These are phyloP conservation scores for Macrolepiota albuminosa DNA, from an alignment of 768 basidiomycete genomes.

Conservation along the genomic window DNA sequence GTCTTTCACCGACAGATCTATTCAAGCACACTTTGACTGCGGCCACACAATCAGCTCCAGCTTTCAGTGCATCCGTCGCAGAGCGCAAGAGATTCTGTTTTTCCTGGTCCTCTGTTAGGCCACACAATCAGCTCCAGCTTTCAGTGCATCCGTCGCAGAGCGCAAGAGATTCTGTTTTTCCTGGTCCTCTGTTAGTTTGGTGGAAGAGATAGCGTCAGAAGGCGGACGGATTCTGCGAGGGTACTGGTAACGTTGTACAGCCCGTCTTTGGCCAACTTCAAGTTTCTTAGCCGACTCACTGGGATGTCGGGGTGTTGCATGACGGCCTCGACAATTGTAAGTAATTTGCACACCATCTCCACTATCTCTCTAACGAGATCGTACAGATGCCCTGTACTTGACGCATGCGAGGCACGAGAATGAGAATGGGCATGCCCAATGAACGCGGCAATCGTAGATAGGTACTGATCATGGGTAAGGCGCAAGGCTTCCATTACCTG, in stretches of 20 bases:
- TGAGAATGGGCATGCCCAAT: conserved; percentile 97
- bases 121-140: conserved; percentile 86
- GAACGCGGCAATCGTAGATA: conserved; percentile 94
- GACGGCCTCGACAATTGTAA: conserved; percentile 89
- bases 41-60: conserved; percentile 84
- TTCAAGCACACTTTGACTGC: conserved; percentile 81
- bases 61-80: conserved; percentile 85
- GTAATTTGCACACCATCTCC: conserved; percentile 86
- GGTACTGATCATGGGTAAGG: conserved; percentile 82
- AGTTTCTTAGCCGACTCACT: conserved; percentile 52
- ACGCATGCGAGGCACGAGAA: conserved; percentile 84
- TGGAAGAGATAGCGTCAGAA: conserved; percentile 53
- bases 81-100: conserved; percentile 71
- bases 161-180: conserved; percentile 75
- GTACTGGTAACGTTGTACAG: conserved; percentile 81
- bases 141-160: conserved; percentile 84
- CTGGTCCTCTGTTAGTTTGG: conserved; percentile 64
- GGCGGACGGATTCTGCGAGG: conserved; percentile 85
- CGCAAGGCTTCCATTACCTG: conserved; percentile 76
- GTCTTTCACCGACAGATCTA: conserved; percentile 54
- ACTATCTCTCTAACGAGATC: conserved; percentile 94
- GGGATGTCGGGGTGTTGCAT: conserved; percentile 71
- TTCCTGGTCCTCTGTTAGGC: conserved; percentile 78
- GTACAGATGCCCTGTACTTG: conserved; percentile 89
- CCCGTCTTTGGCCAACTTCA: conserved; percentile 71